Percentiles rank a stretch among this genome's conserved stretches.
Conservation (phyloP, 352 stramenopile genomes). For the Phytophthora agathidicida region DNA sequence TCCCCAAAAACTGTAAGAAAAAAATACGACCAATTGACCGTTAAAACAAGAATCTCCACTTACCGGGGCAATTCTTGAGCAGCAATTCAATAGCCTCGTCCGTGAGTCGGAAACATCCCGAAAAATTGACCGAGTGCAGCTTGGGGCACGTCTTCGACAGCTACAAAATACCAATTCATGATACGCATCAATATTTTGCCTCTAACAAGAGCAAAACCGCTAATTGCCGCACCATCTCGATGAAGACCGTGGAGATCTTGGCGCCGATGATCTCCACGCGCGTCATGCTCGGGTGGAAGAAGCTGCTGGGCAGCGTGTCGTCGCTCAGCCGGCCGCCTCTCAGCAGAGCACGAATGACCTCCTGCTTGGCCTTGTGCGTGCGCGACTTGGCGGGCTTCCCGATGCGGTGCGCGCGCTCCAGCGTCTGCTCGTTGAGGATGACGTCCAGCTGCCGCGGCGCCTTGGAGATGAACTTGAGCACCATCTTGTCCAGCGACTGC, state of each 20-base stretch:
- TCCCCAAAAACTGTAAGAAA: not conserved
- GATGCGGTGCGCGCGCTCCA: conserved; percentile 78
- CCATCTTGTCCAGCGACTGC: conserved; percentile 77
- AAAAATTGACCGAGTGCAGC: conserved; percentile 87
- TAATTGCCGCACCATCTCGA: conserved; percentile 65
- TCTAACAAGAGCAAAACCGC: not conserved
- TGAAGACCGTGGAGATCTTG: conserved; percentile 83
- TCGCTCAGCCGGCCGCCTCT: conserved; percentile 76
- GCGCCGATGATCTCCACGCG: conserved; percentile 84
- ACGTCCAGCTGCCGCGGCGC: conserved; percentile 57
- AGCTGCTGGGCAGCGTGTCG: conserved; percentile 80
- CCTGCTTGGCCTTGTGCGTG: conserved; percentile 88
- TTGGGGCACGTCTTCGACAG: conserved; percentile 81
- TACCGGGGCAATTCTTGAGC: conserved; percentile 81
- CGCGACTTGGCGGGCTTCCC: conserved; percentile 74
- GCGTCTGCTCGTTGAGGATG: conserved; percentile 76
- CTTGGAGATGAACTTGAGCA: conserved; percentile 92
- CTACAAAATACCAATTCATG: conserved; percentile 28
- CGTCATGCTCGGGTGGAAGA: conserved; percentile 89
- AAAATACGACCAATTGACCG: no score
- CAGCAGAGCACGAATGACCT: conserved; percentile 82
- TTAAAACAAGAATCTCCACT: not conserved
- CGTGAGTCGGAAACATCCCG: conserved; percentile 87
- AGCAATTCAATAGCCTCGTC: conserved; percentile 85
- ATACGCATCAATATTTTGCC: not conserved